Conservation (phyloP, 129 eudicot genomes). For the Artemisia tridentata region DNA sequence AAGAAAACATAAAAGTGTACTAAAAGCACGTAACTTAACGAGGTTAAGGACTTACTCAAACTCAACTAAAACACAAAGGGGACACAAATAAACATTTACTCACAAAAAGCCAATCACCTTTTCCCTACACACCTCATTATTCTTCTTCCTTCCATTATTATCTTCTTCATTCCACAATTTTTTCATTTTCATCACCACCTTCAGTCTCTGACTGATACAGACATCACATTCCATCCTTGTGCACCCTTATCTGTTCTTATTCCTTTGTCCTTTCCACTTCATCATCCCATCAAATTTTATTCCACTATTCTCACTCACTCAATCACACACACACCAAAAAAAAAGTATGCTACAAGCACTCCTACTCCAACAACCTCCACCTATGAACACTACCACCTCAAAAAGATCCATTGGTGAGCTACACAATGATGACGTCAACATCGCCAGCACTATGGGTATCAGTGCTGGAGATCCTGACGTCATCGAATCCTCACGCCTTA, state of each 20-base stretch:
- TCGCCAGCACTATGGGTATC: not conserved
- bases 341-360: constrained; percentile 54
- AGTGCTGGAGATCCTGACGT: constrained; percentile 24
- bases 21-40: not conserved
- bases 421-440: constrained; percentile 2
- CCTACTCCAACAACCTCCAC: constrained; percentile 31
- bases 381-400: constrained; percentile 15
- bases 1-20: not conserved
- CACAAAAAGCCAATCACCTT: constrained; percentile 43
- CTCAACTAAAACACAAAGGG: constrained; percentile 21
- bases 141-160: constrained; percentile 36
- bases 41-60: constrained; percentile 11
- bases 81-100: constrained; percentile 1
- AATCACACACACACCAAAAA: not conserved
- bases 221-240: constrained; percentile 21
- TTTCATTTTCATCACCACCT: not conserved
- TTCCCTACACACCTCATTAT: constrained; percentile 13
- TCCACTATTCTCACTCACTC: constrained; percentile 4
- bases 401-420: not conserved
- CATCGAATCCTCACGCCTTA: not conserved
- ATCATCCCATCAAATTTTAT: not conserved
- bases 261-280: constrained; percentile 23
- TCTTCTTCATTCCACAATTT: not conserved
- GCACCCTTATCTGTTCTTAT: constrained; percentile 23
- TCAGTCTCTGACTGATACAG: constrained; percentile 33